These are phyloP conservation scores for Blastobotrys illinoisensis DNA, from an alignment of 1,139 yeast species.

Conservation along the genomic window DNA sequence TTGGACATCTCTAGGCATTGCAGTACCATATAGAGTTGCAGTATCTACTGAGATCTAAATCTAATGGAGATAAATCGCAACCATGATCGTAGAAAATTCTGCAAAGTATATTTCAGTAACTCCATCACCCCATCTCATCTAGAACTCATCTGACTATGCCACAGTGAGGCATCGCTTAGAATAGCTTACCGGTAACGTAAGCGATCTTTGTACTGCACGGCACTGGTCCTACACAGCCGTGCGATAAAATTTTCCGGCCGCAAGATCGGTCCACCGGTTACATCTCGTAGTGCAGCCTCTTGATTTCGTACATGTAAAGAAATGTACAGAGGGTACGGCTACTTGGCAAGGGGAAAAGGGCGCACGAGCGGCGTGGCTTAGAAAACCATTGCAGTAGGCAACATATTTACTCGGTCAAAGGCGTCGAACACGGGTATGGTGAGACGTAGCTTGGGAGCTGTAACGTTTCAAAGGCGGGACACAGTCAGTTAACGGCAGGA, in stretches of 20 bases:
- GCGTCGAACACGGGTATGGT: neutral
- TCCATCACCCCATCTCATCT: neutral
- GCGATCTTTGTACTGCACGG: no score
- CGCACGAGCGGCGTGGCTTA: neutral
- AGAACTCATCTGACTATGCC: neutral
- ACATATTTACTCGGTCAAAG: neutral
- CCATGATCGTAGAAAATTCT: no score
- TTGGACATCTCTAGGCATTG: no score
- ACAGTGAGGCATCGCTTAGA: neutral
- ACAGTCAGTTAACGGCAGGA: neutral
- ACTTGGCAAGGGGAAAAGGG: neutral
- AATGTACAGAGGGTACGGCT: neutral
- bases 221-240: neutral
- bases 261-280: neutral
- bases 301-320: neutral
- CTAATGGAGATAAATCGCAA: no score
- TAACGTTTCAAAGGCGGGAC: neutral
- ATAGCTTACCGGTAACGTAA: neutral
- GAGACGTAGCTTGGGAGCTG: neutral
- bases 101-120: no score
- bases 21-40: no score
- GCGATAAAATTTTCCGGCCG: neutral
- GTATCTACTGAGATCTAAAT: no score
- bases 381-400: neutral
- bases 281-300: neutral